Evolutionary conservation across 179 eudicot species (phyloP), one percentile per base, ranked within the genome.

Genomic region (Heliamphora pulchella): DNA sequence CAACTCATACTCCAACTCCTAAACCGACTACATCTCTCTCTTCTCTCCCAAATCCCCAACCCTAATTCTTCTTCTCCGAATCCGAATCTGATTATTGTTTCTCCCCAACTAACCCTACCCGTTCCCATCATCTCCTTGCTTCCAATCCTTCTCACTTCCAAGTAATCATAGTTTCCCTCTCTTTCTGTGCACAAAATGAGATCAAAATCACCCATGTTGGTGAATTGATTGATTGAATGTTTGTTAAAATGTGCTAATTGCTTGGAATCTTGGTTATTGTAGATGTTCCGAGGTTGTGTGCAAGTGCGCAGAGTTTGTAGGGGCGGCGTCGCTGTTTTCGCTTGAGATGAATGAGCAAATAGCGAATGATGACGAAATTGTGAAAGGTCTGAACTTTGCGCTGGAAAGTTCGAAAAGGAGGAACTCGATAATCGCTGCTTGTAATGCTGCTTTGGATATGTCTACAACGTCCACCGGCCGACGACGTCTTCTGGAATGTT

Each of bases 401-500:
- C 74, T 87, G 74, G 71, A 78, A 71, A 71, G 81, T 66, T 72
- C 74, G 31, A 75, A 80, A 14, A 54, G 17, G 81, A 78, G 67
- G 65, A 83, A 51, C 15, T 78, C 76, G 15, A 44, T 44, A 39
- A 81, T 64, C 50, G 83, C 81, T 50, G 70, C 86, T 66, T 89
- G 89, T 75, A 82, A 90, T 83, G 91, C 86, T 64, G 72, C 86
- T 74, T 81, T 90, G 84, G 93, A 89, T 85, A 64, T 90, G 83
- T 83, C 83, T 18, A 78, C 88, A 2, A 86, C 93, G 53, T 82
- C 86, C 7, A 57, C 85, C 39, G 91, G 89, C 8, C 84, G 86
- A 53, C 84, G 70, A 22, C 79, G 70, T 0, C 79, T 89, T 62
- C 6, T 87, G 47, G 73, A 87, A 43, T 81, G 81, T 62, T 87